These are phyloP conservation scores for Dryas alaskensis DNA, from an alignment of 306 rosid genomes.

Conservation along the genomic window DNA sequence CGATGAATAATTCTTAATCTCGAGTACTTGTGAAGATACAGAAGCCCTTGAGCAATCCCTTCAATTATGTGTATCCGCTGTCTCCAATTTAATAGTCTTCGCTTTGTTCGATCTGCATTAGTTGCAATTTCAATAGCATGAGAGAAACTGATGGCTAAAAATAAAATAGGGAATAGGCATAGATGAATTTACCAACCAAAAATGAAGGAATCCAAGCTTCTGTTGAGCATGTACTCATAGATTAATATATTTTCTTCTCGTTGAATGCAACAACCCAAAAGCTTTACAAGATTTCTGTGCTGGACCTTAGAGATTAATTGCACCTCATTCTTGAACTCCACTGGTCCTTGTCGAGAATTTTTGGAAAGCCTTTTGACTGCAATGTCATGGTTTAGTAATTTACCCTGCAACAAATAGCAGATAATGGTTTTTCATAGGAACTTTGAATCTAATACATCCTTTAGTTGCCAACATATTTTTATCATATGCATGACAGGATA, in stretches of 20 bases:
- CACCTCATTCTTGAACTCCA: slow-evolving; percentile 36
- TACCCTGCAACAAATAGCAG: slow-evolving; percentile 18
- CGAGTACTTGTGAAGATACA: slow-evolving; percentile 32
- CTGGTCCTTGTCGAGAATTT: slow-evolving; percentile 30
- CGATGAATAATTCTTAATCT: slow-evolving; percentile 26
- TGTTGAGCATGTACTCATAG: slow-evolving; percentile 36
- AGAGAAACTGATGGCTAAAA: background rate
- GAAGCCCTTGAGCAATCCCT: slow-evolving; percentile 32
- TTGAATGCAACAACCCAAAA: slow-evolving; percentile 34
- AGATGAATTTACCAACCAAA: slow-evolving; percentile 21
- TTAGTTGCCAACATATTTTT: background rate
- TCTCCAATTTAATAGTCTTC: slow-evolving; percentile 9
- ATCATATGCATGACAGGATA: background rate
- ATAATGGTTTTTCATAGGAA: background rate
- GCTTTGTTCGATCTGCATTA: slow-evolving; percentile 18
- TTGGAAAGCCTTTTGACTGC: slow-evolving; percentile 32
- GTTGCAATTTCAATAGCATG: background rate
- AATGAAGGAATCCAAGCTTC: slow-evolving; percentile 37
- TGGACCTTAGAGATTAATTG: slow-evolving; percentile 32
- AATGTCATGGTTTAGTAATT: slow-evolving; percentile 16
- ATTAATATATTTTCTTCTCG: slow-evolving; percentile 27
- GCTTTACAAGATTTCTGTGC: slow-evolving; percentile 33
- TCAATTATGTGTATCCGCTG: slow-evolving; percentile 16
- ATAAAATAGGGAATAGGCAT: background rate
- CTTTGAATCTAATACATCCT: background rate